A percentile compares a stretch with the other conserved stretches of the same genome.
Evolutionary conservation across 441 rosid genomes (phyloP).

Genomic region (Erodium chrysanthum): DNA sequence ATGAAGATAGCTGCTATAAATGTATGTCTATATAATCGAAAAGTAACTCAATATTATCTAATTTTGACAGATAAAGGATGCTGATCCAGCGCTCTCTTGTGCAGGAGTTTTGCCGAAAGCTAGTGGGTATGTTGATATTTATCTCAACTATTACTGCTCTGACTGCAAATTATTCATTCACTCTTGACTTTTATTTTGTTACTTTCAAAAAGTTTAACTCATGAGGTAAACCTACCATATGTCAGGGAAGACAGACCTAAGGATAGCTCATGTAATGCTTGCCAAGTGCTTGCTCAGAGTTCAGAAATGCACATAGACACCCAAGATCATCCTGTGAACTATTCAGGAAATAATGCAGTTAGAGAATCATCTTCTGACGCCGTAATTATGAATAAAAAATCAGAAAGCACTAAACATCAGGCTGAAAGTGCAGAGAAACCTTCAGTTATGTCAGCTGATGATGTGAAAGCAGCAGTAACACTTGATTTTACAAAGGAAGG

Average conservation of each 20-base stretch:
- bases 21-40: neutral
- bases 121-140: constrained; percentile 20
- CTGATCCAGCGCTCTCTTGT: constrained; percentile 8
- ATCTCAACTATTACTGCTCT: neutral
- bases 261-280: constrained; percentile 12
- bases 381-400: constrained; percentile 9
- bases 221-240: constrained; percentile 16
- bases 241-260: constrained; percentile 13
- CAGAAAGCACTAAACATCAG: constrained; percentile 13
- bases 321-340: constrained; percentile 9
- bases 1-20: neutral
- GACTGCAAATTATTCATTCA: neutral
- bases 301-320: constrained; percentile 8
- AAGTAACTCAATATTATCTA: neutral
- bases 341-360: constrained; percentile 14
- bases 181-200: constrained; percentile 4
- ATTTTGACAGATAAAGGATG: constrained; percentile 23
- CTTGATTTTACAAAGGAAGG: constrained; percentile 12
- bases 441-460: constrained; percentile 17
- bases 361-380: constrained; percentile 15
- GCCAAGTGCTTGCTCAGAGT: constrained; percentile 10
- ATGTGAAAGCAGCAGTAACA: constrained; percentile 13
- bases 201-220: constrained; percentile 15
- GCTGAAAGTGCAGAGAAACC: constrained; percentile 14
- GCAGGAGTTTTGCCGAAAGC: constrained; percentile 14